Conservation (phyloP, 495 filamentous ascomycete genomes). For the Penicillium canescens region DNA sequence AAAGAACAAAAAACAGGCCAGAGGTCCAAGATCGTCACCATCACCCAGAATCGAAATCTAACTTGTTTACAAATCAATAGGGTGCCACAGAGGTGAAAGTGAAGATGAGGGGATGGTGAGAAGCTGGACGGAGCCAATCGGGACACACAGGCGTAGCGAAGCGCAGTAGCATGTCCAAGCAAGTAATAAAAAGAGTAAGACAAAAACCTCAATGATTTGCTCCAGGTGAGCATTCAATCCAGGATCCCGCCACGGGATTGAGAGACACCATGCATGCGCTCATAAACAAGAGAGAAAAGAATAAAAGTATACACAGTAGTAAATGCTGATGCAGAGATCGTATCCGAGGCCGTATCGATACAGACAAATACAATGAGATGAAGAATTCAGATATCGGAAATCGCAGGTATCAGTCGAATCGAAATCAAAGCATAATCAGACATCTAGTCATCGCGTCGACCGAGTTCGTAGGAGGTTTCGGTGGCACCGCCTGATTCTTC, state of each 20-base stretch:
- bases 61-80: conserved; percentile 19
- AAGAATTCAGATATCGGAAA: neutral
- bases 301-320: conserved; percentile 25
- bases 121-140: neutral
- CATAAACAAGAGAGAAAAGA: conserved; percentile 17
- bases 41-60: conserved; percentile 21
- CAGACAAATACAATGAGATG: conserved; percentile 23
- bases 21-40: conserved; percentile 1
- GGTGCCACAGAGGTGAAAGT: neutral
- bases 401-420: neutral
- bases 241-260: conserved; percentile 26
- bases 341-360: conserved; percentile 27
- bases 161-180: conserved; percentile 1
- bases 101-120: conserved; percentile 1
- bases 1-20: too few relatives aligned
- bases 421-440: neutral
- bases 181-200: neutral
- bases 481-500: conserved; percentile 37
- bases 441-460: conserved; percentile 39
- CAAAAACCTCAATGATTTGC: conserved; percentile 18
- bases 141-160: neutral
- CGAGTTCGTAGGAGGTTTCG: conserved; percentile 46
- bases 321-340: conserved; percentile 31
- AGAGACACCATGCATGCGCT: conserved; percentile 33
- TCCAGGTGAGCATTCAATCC: conserved; percentile 26